Base-by-base conservation (phyloP, 169 alveolate species). In the Eimeria nieschulzi region DNA sequence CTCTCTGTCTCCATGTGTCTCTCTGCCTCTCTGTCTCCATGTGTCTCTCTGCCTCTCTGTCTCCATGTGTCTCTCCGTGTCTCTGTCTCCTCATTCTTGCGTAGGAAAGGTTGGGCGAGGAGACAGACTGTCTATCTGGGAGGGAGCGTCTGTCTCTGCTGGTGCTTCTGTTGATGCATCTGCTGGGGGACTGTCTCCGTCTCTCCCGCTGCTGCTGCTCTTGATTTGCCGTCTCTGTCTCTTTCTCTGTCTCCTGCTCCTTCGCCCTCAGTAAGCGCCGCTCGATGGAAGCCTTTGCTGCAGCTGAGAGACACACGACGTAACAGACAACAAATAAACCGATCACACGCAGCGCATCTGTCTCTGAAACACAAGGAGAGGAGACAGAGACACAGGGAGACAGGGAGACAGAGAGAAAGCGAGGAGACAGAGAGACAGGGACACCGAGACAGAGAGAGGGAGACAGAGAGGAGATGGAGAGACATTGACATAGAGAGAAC, bases 141-240 rank as follows among this genome's bases (percentile, higher is more conserved):
- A 53, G 3, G 59, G 63, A n/a, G n/a, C 75, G 25, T 80, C 71
- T 59, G 54, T 64, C 66, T 21, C 73, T 53, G 23, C 56, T n/a
- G 25, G 17, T 80, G 71, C n/a, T 26, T 63, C 87, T 80, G 87
- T 19, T 59, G 68, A 15, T 59, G 68, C 76, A 12, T 17, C 76
- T 13, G 76, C 76, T 66, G 26, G 19, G 21, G n/a, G 68, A 59
- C n/a, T 59, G 68, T 19, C 68, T 59, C 68, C 68, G 15, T 26
- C 12, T 66, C 15, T 66, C 46, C 25, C 26, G 17, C 26, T 17
- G 76, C 76, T 21, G 76, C 76, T 66, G 76, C 7, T 15, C 26
- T 59, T 59, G 23, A 13, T 7, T 26, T 13, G 76, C 15, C 26
- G 39, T n/a, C 7, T 17, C 76, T 6, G 46, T 5, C 5, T 10